These are phyloP conservation scores for Lycium barbarum DNA, from an alignment of 257 asterid species.

Conservation along the genomic window DNA sequence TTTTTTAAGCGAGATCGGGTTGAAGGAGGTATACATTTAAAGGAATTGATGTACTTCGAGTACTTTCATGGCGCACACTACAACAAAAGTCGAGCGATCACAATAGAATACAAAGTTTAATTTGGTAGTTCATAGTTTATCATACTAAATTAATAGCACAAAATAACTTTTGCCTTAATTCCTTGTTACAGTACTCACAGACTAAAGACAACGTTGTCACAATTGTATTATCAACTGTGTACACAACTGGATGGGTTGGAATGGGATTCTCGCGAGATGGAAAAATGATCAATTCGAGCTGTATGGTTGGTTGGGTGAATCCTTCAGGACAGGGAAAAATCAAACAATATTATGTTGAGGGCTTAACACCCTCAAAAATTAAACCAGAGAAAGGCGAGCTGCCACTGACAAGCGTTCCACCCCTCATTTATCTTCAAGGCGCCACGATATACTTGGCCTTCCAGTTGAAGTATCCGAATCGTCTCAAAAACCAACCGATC, in stretches of 20 bases:
- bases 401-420: conserved; percentile 48
- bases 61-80: background rate
- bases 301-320: conserved; percentile 52
- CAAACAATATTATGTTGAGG: conserved; percentile 28
- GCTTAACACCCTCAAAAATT: conserved; percentile 64
- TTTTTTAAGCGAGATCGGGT: too few species aligned
- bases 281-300: conserved; percentile 33
- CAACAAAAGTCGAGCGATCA: background rate
- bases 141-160: background rate
- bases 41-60: background rate
- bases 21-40: background rate
- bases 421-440: background rate
- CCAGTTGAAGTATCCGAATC: conserved; percentile 31
- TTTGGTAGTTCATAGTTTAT: background rate
- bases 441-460: conserved; percentile 34
- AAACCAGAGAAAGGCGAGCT: conserved; percentile 76
- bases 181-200: conserved; percentile 33
- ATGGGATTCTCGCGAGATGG: conserved; percentile 34
- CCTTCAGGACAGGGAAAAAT: conserved; percentile 21
- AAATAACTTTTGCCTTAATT: background rate
- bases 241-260: conserved; percentile 38
- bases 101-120: background rate
- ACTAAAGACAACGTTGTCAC: conserved; percentile 31
- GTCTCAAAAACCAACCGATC: conserved; percentile 25
- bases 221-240: conserved; percentile 30